Evolutionary conservation across 331 rosid genomes (phyloP).

Genomic region (Pyrus hybrid): DNA sequence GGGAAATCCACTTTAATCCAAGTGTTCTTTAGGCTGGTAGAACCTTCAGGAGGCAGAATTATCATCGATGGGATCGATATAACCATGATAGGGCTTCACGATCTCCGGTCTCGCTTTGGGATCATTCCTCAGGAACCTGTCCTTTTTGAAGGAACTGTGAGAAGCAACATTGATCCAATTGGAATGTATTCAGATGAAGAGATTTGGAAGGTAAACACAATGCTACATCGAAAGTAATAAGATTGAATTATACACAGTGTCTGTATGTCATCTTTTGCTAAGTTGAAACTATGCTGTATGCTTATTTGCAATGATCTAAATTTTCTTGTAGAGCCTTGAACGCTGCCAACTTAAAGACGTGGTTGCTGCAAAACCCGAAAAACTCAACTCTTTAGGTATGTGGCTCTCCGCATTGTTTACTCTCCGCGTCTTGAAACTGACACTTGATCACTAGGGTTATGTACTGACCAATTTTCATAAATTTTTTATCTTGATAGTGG

Average conservation of each 20-base stretch:
- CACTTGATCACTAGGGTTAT: background rate
- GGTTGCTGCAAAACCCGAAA: constrained; percentile 63
- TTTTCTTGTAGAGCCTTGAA: constrained; percentile 47
- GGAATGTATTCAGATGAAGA: constrained; percentile 65
- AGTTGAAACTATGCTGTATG: background rate
- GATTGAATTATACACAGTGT: constrained; percentile 42
- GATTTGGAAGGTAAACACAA: constrained; percentile 64
- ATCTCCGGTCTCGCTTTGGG: constrained; percentile 81
- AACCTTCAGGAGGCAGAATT: constrained; percentile 75
- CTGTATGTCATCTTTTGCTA: background rate
- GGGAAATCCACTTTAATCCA: constrained; percentile 90
- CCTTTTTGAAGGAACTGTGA: constrained; percentile 84
- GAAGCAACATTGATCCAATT: constrained; percentile 78
- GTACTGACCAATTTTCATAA: background rate
- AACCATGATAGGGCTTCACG: constrained; percentile 64
- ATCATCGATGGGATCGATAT: constrained; percentile 73
- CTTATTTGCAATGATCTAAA: background rate
- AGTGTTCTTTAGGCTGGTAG: constrained; percentile 89
- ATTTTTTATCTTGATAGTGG: constrained; percentile 26
- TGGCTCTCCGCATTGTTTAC: background rate
- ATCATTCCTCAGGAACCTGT: constrained; percentile 97
- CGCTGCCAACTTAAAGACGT: constrained; percentile 83
- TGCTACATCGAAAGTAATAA: background rate
- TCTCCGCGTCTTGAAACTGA: too few relatives aligned
- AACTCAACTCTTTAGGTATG: constrained; percentile 60